Evolutionary conservation across 345 rosid genomes (phyloP), one percentile per base, ranked within the genome.

Genomic region (Moricandia arvensis): DNA sequence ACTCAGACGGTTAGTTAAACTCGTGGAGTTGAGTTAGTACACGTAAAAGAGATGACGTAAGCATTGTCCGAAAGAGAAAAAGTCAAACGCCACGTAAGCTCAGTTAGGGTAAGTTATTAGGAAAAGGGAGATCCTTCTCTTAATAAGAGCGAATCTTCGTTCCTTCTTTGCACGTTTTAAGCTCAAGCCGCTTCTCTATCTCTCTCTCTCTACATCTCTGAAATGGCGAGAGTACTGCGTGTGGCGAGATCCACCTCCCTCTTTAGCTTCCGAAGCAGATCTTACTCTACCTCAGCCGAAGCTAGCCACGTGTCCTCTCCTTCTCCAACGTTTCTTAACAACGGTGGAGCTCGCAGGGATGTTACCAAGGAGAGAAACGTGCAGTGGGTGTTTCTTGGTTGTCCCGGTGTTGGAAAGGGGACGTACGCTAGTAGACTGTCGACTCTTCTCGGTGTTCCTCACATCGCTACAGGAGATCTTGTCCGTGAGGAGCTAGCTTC

Each of bases 381-480:
- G 6, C 97, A 95, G 76, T 95, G 97, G 99, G 90, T 92, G 71
- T 95, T 95, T 62, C 86, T 95, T 1, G 99, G 99, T 4, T 88
- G 88, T 61, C 98, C 99, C 0, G 97, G 97, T 47, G 99, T 95
- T 4, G 99, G 99, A 4, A 92, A 92, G 76, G 99, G 99, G n/a
- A 92, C 97, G 0, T 92, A 95, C 71, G 98, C 98, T n/a, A 87
- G 96, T 62, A 91, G 94, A 43, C 85, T 95, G n/a, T 90, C 93
- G 17, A 76, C 11, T 68, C 90, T 89, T 47, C 94, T 95, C 64
- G 90, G 91, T 17, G 93, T 90, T 47, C 97, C 98, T 59, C 99
- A 93, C 51, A 95, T 95, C 86, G 96, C 97, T 76, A 90, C 97
- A 34, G 98, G 97, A 58, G 98, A 95, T 86, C 97, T 93, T 79